Conservation (phyloP, 164 flowering plant species). For the Brasenia schreberi region DNA sequence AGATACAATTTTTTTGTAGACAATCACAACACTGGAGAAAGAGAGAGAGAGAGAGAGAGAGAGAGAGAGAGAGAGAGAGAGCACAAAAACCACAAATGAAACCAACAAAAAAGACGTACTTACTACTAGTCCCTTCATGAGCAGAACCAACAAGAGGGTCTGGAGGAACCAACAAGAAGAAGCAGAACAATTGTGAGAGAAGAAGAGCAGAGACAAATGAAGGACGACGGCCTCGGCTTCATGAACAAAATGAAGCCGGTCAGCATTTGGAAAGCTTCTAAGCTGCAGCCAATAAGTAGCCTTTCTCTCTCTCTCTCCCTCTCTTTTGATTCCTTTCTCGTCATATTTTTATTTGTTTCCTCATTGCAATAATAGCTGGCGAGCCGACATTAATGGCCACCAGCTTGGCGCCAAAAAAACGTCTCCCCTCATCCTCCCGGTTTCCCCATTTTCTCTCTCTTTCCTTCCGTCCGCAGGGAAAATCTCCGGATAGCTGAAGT, state of each 20-base stretch:
- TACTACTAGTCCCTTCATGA: constrained; percentile 86
- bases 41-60: background rate
- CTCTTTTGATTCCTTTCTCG: background rate
- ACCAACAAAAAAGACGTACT: constrained; percentile 43
- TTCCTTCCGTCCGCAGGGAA: no score
- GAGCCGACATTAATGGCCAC: background rate
- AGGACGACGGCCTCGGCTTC: constrained; percentile 1
- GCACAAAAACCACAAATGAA: background rate
- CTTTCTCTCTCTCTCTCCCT: background rate
- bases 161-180: background rate
- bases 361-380: background rate
- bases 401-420: background rate
- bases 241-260: background rate
- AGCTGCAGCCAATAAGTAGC: background rate
- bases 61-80: background rate
- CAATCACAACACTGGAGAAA: background rate
- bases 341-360: background rate
- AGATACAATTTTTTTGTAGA: background rate
- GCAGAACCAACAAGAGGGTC: constrained; percentile 6
- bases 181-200: background rate
- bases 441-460: no score
- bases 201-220: background rate
- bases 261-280: background rate
- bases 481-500: no score
- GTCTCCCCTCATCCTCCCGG: no score